Evolutionary conservation across 2,329 filamentous ascomycete genomes (phyloP), one percentile per base, ranked within the genome.

Genomic region (Sporothrix inflata): DNA sequence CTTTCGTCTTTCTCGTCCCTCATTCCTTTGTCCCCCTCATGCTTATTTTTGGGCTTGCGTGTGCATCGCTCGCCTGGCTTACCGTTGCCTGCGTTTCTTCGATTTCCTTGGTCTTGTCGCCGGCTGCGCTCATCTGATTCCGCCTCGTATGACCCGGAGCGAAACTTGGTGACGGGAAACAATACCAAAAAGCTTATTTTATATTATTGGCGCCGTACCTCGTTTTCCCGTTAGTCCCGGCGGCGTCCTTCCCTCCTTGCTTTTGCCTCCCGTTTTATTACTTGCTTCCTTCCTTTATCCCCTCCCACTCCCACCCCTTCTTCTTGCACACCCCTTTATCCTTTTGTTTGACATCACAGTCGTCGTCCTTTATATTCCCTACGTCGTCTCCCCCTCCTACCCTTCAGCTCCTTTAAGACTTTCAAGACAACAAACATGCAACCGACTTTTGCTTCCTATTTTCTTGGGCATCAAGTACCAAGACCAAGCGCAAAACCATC

Each of bases 251-350:
- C 68, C 40, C 68, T 70, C 60, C 69, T 30, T 66, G 11, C 30
- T 21, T 70, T 53, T 40, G 55, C 68, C 55, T 70, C 40, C 27
- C 51, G 49, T 47, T 70, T 51, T 42, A 40, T 71, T 71, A n/a
- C 47, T 40, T 49, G 24, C 16, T 30, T 70, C 40, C 45, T 27
- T 65, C 34, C 51, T 27, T 24, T 24, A 14, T 51, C 9, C 42
- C 19, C 6, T 45, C 38, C 47, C 40, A 60, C 60, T 49, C 49
- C 19, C 61, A 5, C 42, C 55, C 21, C 16, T 69, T n/a, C 16
- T 27, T 30, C 24, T 47, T 12, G 16, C 63, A 40, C 42, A 21
- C 49, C 49, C 47, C 49, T 49, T 47, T 27, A 45, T 57, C 27
- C 47, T 57, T 71, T 7, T 30, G 40, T 65, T 65, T 65, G 61